phyloP scores from a whole-genome alignment of 331 rosid species.

The Spiraea crenata region DNA sequence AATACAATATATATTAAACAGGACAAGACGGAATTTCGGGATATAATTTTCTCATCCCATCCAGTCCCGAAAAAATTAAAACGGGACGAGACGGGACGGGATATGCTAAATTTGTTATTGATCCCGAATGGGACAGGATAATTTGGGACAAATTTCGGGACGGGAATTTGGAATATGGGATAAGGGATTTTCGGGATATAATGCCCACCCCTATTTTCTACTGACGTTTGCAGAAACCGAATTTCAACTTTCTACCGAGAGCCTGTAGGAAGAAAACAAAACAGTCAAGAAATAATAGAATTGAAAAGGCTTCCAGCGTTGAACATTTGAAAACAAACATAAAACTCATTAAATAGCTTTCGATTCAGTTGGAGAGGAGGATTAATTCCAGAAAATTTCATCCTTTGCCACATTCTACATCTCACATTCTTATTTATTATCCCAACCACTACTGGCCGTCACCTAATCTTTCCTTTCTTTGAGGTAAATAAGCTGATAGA shows the following conservation, averaged over 20 bases:
- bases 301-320: background rate
- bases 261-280: background rate
- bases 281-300: background rate
- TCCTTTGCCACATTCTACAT: background rate
- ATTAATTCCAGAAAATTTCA: background rate
- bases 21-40: too few relatives aligned
- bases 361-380: background rate
- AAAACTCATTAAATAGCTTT: conserved; percentile 12
- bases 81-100: too few relatives aligned
- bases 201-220: background rate
- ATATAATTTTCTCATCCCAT: too few relatives aligned
- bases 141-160: too few relatives aligned
- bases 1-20: too few relatives aligned
- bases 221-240: background rate
- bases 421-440: conserved; percentile 11
- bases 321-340: background rate
- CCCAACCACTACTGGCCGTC: conserved; percentile 6
- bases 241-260: background rate
- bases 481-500: background rate
- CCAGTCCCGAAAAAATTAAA: too few relatives aligned
- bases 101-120: too few relatives aligned
- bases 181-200: too few relatives aligned
- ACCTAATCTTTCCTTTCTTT: background rate
- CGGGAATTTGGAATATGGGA: too few relatives aligned
- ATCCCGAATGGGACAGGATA: too few relatives aligned